Evolutionary conservation across 2,329 filamentous ascomycete species (phyloP), one percentile per base, ranked within the genome.

Genomic region (Aureobasidium uvarum): DNA sequence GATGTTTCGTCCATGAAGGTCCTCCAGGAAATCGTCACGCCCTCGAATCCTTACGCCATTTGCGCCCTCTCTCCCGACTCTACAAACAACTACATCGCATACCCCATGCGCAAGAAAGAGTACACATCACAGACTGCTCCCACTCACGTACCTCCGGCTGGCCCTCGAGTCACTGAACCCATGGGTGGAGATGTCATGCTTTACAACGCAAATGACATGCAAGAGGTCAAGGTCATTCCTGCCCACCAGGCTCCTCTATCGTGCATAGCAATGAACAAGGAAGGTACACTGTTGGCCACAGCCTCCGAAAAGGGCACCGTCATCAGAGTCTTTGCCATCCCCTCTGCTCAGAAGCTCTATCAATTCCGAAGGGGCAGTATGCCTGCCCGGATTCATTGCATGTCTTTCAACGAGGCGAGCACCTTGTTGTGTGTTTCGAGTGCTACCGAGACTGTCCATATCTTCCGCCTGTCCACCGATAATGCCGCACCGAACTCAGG

Each of bases 1-100:
- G 95, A 99, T 77, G 98, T 99, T 70, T 92, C 93, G 78, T 98
- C 97, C 75, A 98, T 99, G 94, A 94, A 90, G 72, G 86, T 98
- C 66, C 83, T 98, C 46, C 90, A 92, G 77, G 96, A 92, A 6
- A 96, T 98, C 69, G 87, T 92, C 66, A 98, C 94, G 6, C 97
- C 94, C 3, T 91, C 95, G 7, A 99, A 99, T 73, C 91, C 93
- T 0, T 88, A 87, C 69, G 86, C 86, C 83, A 85, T 55, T 10
- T 96, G 92, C 78, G 91, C 93, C 4, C 84, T 99, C 5, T 96
- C 94, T 1, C 92, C 95, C 1, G 96, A 92, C 1, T 96, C 93
- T 5, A 94, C 98, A 67, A 92, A 95, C 76, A 98, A 94, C 81
- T 98, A 92, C 77, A 88, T 99, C 65, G 94, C 92, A 59, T 97